Evolutionary conservation across 257 asterid genomes (phyloP).

Genomic region (Cynanchum wilfordii): DNA sequence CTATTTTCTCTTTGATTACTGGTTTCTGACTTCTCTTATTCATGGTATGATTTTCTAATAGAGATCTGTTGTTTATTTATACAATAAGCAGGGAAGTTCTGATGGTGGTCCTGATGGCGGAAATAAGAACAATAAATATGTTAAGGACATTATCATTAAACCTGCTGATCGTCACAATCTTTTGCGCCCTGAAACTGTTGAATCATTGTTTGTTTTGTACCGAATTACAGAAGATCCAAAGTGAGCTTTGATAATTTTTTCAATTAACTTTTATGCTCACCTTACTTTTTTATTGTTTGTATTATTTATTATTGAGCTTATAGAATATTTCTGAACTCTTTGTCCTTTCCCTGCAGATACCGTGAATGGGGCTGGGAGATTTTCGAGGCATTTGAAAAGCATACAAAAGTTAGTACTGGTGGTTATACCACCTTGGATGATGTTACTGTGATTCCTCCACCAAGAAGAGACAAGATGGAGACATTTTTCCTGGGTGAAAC

Average conservation of each 20-base stretch:
- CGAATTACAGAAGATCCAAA: constrained; percentile 87
- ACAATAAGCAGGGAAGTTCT: constrained; percentile 46
- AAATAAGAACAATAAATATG: constrained; percentile 61
- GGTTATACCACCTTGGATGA: constrained; percentile 89
- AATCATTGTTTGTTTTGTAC: constrained; percentile 75
- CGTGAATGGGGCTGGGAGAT: constrained; percentile 98
- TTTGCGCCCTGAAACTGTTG: constrained; percentile 97
- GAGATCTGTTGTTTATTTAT: constrained; percentile 16
- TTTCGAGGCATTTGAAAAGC: constrained; percentile 89
- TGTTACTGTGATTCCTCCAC: constrained; percentile 75
- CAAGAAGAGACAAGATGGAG: constrained; percentile 92
- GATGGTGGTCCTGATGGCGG: constrained; percentile 76
- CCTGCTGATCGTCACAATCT: constrained; percentile 93
- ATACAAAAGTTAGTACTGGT: constrained; percentile 74
- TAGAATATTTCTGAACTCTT: not conserved
- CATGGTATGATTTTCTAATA: not conserved
- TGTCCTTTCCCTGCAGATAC: constrained; percentile 45
- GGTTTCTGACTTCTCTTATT: constrained; percentile 1
- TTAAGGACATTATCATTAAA: constrained; percentile 71
- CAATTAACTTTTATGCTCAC: not conserved
- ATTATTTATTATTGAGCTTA: not conserved
- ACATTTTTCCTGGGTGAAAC: constrained; percentile 94
- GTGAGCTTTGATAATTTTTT: constrained; percentile 35
- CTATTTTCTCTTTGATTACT: not conserved
- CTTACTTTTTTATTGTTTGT: not conserved